These are phyloP conservation scores for Erodium moschatum DNA, from an alignment of 441 rosid genomes.

Conservation along the genomic window DNA sequence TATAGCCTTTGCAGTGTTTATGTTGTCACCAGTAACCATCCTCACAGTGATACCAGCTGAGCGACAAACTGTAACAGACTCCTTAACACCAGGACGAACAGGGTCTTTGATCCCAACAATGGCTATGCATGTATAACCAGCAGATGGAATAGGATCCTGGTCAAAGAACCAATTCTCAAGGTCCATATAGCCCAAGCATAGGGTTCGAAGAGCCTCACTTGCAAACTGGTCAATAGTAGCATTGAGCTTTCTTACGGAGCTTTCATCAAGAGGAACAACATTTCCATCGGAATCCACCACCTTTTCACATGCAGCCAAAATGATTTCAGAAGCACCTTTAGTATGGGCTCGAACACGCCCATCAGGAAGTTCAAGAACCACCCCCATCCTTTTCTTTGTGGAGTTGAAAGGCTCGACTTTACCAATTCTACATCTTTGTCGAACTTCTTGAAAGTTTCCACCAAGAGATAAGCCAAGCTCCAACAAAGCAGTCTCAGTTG, in stretches of 20 bases:
- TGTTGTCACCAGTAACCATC: constrained; percentile 7
- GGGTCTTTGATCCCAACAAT: constrained; percentile 7
- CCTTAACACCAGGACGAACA: constrained; percentile 7
- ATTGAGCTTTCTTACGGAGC: neutral
- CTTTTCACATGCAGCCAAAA: neutral
- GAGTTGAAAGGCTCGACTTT: constrained; percentile 10
- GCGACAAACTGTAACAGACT: constrained; percentile 1
- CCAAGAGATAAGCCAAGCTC: constrained; percentile 3
- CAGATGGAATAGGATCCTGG: neutral
- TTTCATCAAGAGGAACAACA: neutral
- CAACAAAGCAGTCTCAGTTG: neutral
- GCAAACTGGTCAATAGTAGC: constrained; percentile 6
- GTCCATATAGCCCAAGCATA: neutral
- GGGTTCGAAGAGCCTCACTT: constrained; percentile 2
- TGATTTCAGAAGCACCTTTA: constrained; percentile 5
- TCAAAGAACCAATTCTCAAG: constrained; percentile 1
- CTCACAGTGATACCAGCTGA: constrained; percentile 4
- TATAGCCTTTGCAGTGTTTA: constrained; percentile 6
- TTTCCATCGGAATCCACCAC: neutral
- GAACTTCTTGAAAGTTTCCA: neutral
- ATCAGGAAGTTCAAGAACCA: neutral
- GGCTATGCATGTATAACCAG: neutral
- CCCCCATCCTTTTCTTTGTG: constrained; percentile 2
- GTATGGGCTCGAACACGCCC: neutral
- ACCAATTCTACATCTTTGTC: neutral